Percentiles rank a stretch among this genome's conserved stretches.
These are phyloP conservation scores for Ricinus communis DNA, from an alignment of 345 rosid species.

Conservation along the genomic window DNA sequence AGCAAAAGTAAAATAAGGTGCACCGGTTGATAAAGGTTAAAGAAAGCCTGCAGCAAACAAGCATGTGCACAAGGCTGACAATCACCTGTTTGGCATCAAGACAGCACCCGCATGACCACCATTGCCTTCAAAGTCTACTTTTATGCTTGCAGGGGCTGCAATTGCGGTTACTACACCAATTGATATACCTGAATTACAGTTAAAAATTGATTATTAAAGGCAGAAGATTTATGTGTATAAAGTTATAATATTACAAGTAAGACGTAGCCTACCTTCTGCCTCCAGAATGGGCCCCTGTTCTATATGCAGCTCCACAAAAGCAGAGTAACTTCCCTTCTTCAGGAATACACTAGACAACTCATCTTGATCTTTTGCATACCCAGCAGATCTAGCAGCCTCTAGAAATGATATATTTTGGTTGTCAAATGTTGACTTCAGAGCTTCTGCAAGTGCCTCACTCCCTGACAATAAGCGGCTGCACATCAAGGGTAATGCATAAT, in stretches of 20 bases:
- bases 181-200: constrained; percentile 50
- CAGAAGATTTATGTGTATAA: neutral
- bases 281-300: constrained; percentile 96
- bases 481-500: constrained; percentile 15
- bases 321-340: constrained; percentile 69
- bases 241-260: neutral
- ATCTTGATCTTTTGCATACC: constrained; percentile 56
- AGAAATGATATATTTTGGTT: constrained; percentile 69
- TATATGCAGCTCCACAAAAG: constrained; percentile 88
- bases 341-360: constrained; percentile 63
- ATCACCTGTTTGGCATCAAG: constrained; percentile 84
- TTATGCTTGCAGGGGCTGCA: constrained; percentile 97
- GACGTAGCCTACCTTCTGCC: constrained; percentile 60
- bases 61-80: neutral
- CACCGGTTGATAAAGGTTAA: neutral
- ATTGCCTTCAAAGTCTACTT: constrained; percentile 83
- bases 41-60: neutral
- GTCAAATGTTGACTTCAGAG: constrained; percentile 64
- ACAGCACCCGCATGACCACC: constrained; percentile 99
- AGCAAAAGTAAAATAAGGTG: neutral
- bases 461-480: constrained; percentile 89
- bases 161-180: constrained; percentile 90
- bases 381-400: constrained; percentile 83
- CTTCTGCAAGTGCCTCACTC: constrained; percentile 52
- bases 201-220: constrained; percentile 14